Percentiles rank a stretch among this genome's conserved stretches.
Evolutionary conservation across 306 rosid species (phyloP).

Genomic region (Pyrus pyrifolia): DNA sequence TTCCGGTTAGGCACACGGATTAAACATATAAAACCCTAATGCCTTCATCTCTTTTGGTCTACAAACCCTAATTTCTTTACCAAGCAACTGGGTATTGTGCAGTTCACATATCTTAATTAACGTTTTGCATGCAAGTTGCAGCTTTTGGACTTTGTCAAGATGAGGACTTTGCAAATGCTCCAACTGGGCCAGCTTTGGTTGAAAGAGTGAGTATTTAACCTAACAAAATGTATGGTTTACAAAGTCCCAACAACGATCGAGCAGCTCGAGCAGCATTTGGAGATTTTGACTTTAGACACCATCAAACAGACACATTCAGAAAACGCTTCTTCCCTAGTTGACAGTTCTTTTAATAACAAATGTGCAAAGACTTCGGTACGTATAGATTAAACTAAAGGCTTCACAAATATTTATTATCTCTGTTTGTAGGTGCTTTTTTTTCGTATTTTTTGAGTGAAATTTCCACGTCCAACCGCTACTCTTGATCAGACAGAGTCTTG

Average conservation of each 20-base stretch:
- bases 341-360: neutral
- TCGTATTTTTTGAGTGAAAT: neutral
- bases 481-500: neutral
- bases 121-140: neutral
- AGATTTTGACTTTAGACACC: conserved; percentile 1
- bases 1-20: no score
- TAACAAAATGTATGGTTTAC: conserved; percentile 6
- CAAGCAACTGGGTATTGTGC: neutral
- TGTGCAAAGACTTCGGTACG: neutral
- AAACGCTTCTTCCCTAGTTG: neutral
- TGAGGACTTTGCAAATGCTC: neutral
- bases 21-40: neutral
- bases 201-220: neutral
- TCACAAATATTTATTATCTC: no score
- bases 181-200: neutral
- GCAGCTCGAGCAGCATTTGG: neutral
- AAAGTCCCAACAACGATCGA: neutral
- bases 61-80: neutral
- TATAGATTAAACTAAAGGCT: neutral
- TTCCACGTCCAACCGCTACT: conserved; percentile 1
- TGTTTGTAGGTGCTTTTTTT: neutral
- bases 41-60: neutral
- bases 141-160: conserved; percentile 6
- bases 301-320: neutral
- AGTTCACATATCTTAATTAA: neutral